Base-by-base conservation (phyloP, 2,329 filamentous ascomycete genomes). In the Dactylellina parvicollis region DNA sequence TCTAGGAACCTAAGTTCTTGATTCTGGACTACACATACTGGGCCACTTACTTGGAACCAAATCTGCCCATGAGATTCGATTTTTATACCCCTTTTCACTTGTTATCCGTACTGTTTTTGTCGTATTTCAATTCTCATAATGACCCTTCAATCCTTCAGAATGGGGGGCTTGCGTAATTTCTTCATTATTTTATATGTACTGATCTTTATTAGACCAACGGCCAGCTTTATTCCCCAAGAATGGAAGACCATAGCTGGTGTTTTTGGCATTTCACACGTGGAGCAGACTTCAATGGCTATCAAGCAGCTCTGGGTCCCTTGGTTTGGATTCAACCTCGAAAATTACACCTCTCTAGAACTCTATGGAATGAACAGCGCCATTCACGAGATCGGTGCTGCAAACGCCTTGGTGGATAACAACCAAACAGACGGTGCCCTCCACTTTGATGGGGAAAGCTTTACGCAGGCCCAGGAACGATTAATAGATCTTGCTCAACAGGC, bases 391-490 rank as follows among this genome's bases (percentile, higher is more conserved):
- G 36, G 26, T 7, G 61, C 26, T 1, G 70, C 70, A 8, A 67
- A 74, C 18, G 61, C 47, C 4, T 18, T 59, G 4, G 70, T 74
- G 3, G 61, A 74, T 26, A 42, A 67, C 4, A 40, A 74, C 22
- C 61, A 74, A 44, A 32, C 40, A 32, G 52, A 74, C 8, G 70
- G 60, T 4, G 52, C 57, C n/a, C 60, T 61, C 36, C 70, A 74
- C 38, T 74, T 61, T 49, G 70, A 74, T 26, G 61, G 70, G 4
- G 70, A 74, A 36, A 66, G 61, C 16, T 74, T 74, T 26, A 55
- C 20, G 4, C n/a, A 10, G 5, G 61, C 40, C 3, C 70, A 74
- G 30, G 16, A 55, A 28, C 38, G 70, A 49, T 30, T 67, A 2
- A 26, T 74, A 30, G 32, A 74, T 7, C 32, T 74, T 42, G 38